Conservation (phyloP, 2,329 filamentous ascomycete genomes). For the Phoma sp. region DNA sequence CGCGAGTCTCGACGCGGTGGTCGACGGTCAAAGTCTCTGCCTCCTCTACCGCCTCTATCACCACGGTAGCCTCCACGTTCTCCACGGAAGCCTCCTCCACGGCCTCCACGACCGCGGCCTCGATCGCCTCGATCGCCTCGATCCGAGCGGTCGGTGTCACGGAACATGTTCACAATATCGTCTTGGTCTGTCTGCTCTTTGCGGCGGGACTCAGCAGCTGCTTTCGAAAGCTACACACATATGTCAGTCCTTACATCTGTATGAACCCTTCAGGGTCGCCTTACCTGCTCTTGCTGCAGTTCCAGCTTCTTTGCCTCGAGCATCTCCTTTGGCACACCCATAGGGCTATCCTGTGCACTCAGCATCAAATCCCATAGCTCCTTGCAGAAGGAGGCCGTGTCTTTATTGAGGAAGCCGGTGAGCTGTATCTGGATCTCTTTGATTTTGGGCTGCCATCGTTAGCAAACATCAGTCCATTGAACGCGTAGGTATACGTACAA, state of each 20-base stretch:
- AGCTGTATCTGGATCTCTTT: conserved; percentile 94
- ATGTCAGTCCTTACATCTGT: conserved; percentile 25
- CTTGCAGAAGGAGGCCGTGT: conserved; percentile 88
- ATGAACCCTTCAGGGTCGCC: background rate
- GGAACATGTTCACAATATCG: conserved; percentile 72
- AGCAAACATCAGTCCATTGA: conserved; percentile 13
- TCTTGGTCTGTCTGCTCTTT: conserved; percentile 70
- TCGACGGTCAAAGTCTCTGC: conserved; percentile 59
- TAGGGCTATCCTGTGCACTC: conserved; percentile 85
- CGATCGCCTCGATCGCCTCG: conserved; percentile 23
- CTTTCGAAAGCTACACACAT: conserved; percentile 77
- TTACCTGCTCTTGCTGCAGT: conserved; percentile 91
- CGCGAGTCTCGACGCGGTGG: conserved; percentile 57
- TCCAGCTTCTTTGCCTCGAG: conserved; percentile 96
- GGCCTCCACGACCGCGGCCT: conserved; percentile 55
- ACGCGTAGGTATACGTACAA: conserved; percentile 63
- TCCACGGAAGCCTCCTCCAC: conserved; percentile 49
- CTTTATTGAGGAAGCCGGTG: conserved; percentile 92
- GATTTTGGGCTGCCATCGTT: conserved; percentile 78
- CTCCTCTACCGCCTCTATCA: conserved; percentile 49
- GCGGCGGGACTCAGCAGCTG: conserved; percentile 75
- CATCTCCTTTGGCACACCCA: conserved; percentile 92
- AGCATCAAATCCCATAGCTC: conserved; percentile 91
- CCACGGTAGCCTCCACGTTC: conserved; percentile 55
- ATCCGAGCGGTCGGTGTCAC: conserved; percentile 66